Evolutionary conservation across 352 stramenopile genomes (phyloP), one percentile per base, ranked within the genome.

Genomic region (Blastocystis sp.): DNA sequence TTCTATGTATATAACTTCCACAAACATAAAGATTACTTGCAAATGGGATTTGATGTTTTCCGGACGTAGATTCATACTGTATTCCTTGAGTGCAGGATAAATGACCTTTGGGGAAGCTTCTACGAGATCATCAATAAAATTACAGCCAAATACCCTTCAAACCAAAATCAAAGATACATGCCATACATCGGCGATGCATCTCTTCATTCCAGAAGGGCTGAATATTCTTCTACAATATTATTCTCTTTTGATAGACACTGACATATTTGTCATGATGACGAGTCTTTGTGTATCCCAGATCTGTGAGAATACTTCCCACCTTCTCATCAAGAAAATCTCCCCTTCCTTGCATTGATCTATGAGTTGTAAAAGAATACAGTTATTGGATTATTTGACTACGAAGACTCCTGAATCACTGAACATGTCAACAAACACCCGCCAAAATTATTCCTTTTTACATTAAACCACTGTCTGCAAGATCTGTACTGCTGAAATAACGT

Each of bases 151-250:
- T 44, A 84, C 73, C 73, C 27, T 84, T 84, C 27, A 84, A 48
- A 44, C 73, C 73, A 68, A 53, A 84, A 68, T 84, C 73, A 40
- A 84, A 84, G 53, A 84, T 84, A 66, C 44, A 33, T 24, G 73
- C 73, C 73, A 84, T 84, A 44, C 73, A 84, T 33, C 73, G 42
- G n/a, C 73, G 73, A 53, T 84, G 54, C 73, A 84, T 84, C 40
- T 84, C 73, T 64, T 84, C 73, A 35, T 66, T 84, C 73, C 73
- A 84, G 53, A 84, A 84, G n/a, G 73, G 73, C 51, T 84, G 73
- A n/a, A 84, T 84, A 42, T 84, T 84, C n/a, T 84, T 84, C 73
- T 84, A 66, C 13, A 44, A 62, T 3, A 37, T 44, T 1, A 66
- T 13, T 11, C 24, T n/a, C n/a, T 56, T n/a, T 44, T 17, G 11